Evolutionary conservation across 108 stramenopile genomes (phyloP).

Genomic region (Cyclotella atomus): DNA sequence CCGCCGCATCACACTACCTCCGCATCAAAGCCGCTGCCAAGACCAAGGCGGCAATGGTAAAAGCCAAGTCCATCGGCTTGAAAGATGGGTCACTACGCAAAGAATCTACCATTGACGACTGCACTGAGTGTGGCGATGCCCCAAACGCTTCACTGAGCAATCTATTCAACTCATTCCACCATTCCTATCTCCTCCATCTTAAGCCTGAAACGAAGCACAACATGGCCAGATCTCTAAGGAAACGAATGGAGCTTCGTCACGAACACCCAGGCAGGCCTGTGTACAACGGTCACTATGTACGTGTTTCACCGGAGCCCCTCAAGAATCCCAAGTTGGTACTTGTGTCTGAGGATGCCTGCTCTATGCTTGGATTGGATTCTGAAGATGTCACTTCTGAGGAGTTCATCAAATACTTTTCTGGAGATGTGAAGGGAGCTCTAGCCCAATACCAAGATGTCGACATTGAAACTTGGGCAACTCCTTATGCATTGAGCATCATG

Average conservation of each 20-base stretch:
- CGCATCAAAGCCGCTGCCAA: background rate
- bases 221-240: conserved; percentile 10
- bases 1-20: background rate
- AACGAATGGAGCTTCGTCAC: background rate
- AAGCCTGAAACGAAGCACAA: conserved; percentile 25
- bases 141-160: background rate
- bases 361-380: conserved; percentile 45
- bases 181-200: conserved; percentile 28
- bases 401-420: conserved; percentile 75
- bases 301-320: conserved; percentile 70
- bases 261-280: conserved; percentile 60
- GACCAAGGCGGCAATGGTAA: background rate
- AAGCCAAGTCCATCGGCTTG: background rate
- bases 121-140: conserved; percentile 1
- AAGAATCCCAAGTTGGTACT: conserved; percentile 67
- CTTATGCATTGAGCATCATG: conserved; percentile 88
- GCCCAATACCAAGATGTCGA: background rate
- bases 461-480: conserved; percentile 82
- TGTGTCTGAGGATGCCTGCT: conserved; percentile 52
- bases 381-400: conserved; percentile 57
- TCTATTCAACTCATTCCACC: conserved; percentile 27
- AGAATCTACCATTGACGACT: background rate
- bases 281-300: conserved; percentile 83
- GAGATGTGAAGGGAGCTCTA: conserved; percentile 55
- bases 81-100: background rate